Conservation (phyloP, 495 filamentous ascomycete genomes). For the Aspergillus homomorphus region DNA sequence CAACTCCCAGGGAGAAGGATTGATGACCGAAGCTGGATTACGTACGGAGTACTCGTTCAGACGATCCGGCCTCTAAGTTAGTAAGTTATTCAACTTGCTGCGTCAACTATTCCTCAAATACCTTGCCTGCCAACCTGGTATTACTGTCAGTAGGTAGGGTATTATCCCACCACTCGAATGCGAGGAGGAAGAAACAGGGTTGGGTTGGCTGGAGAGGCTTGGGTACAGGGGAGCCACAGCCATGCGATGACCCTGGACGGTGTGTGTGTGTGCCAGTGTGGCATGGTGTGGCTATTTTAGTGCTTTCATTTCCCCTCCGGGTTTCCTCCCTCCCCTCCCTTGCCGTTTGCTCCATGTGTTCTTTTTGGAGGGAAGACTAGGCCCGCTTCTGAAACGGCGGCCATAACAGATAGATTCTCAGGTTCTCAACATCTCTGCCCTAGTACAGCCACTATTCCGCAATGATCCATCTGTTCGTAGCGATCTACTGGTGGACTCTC, state of each 20-base stretch:
- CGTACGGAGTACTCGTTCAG: background rate
- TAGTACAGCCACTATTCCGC: background rate
- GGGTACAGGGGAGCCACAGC: background rate
- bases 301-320: background rate
- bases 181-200: background rate
- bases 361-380: background rate
- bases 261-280: background rate
- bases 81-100: background rate
- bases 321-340: background rate
- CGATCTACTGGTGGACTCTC: no score
- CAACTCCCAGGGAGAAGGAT: background rate
- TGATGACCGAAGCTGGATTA: background rate
- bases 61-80: background rate
- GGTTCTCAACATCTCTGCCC: background rate
- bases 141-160: background rate
- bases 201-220: background rate
- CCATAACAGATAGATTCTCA: background rate
- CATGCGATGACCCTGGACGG: background rate
- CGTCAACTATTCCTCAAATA: background rate
- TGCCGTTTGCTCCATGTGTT: slow-evolving; percentile 1
- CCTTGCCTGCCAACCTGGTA: background rate
- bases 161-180: background rate
- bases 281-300: slow-evolving; percentile 6
- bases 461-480: no score
- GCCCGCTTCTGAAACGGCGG: slow-evolving; percentile 3